phyloP scores from a whole-genome alignment of 2,329 filamentous ascomycete species.

The Epicoccum sorghinum region DNA sequence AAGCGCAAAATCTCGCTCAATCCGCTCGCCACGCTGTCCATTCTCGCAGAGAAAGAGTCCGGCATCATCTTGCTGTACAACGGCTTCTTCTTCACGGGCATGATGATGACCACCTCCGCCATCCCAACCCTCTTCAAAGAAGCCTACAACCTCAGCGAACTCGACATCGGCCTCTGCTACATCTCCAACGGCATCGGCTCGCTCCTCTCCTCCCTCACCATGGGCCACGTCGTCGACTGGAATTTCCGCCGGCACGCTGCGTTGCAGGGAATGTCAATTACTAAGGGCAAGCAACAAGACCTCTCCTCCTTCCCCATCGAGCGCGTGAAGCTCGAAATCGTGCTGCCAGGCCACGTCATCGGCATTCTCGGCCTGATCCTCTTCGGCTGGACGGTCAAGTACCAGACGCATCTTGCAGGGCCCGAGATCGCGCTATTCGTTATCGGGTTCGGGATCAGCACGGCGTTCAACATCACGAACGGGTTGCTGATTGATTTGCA shows the following conservation, averaged over 20 bases:
- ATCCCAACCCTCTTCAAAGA: conserved; percentile 36
- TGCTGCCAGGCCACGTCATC: conserved; percentile 45
- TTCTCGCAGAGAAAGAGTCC: conserved; percentile 41
- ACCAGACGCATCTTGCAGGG: conserved; percentile 46
- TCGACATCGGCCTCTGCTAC: conserved; percentile 40
- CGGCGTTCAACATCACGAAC: conserved; percentile 53
- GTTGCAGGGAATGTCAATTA: conserved; percentile 65
- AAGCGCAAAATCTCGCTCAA: conserved; percentile 33
- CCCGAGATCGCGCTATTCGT: conserved; percentile 58
- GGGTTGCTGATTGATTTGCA: conserved; percentile 55
- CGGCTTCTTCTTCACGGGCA: conserved; percentile 42
- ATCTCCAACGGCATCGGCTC: conserved; percentile 37
- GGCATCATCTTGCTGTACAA: conserved; percentile 41
- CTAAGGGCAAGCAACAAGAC: conserved; percentile 62
- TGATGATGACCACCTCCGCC: conserved; percentile 36
- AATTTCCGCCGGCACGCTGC: conserved; percentile 74
- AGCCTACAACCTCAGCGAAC: conserved; percentile 38
- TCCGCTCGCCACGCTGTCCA: conserved; percentile 34
- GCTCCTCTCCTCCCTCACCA: conserved; percentile 34
- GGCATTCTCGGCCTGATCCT: conserved; percentile 42
- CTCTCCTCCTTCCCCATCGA: conserved; percentile 61
- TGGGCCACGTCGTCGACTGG: conserved; percentile 63
- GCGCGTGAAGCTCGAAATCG: conserved; percentile 50
- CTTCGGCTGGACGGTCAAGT: conserved; percentile 53
- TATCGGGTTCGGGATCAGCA: conserved; percentile 62